Base-by-base conservation (phyloP, 2,329 filamentous ascomycete species). In the Arthroderma sp. region DNA sequence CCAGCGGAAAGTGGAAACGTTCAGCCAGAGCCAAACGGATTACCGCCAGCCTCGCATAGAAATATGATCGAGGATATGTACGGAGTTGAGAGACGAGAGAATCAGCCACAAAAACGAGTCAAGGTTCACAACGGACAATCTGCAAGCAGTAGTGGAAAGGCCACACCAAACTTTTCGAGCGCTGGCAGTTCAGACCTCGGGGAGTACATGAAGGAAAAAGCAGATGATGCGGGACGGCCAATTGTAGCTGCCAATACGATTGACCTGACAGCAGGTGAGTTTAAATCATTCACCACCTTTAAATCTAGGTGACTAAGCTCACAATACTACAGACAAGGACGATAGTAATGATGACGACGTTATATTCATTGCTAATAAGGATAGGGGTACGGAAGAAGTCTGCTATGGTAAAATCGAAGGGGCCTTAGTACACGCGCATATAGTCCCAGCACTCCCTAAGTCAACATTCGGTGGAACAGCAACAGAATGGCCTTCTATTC, bases 381-480 rank as follows among this genome's bases (percentile, higher is more conserved):
- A 87, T 57, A 77, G 82, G 31, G 79, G 76, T 51, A 79, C 83
- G 19, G 81, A 88, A 66, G 83, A 88, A 65, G 85, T 94, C 2
- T 94, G 88, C 71, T 90, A 87, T 66, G 89, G 89, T 43, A 86
- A 86, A 72, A 72, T 94, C 19, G 83, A 88, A 56, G 79, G 78
- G 17, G 81, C 83, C 1, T 80, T 75, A 56, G 75, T 93, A 43
- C 82, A 84, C 61, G 86, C 85, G 60, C 79, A 82, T 64, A 74
- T 76, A 37, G 81, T 91, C 1, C 89, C 62, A 9, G 55, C 49
- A 5, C 61, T 59, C 11, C 49, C 88, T 0, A 88, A 84, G 64
- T 82, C 85, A 1, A 79, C 79, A 31, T 82, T 81, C 63, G 65
- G 66, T 74, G 80, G 44, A 72, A 80, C 56, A 69, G 69, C 44